Percentiles rank a stretch among this genome's conserved stretches.
phyloP scores from a whole-genome alignment of 345 rosid genomes.

The Eutrema heterophyllum region DNA sequence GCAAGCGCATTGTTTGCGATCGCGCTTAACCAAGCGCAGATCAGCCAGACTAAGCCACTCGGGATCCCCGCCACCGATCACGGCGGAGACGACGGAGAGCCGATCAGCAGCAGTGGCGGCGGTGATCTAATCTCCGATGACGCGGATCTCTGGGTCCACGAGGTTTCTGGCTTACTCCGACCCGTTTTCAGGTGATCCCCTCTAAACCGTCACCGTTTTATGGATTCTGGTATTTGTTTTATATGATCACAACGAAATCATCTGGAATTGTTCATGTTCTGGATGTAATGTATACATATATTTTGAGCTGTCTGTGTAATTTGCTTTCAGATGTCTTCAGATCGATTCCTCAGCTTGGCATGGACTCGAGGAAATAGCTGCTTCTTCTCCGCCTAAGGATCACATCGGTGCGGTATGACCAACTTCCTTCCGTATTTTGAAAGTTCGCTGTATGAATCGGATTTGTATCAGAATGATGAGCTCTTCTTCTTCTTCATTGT shows the following conservation, averaged over 20 bases:
- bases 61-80: constrained; percentile 29
- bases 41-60: constrained; percentile 53
- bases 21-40: constrained; percentile 30
- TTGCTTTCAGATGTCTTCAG: constrained; percentile 53
- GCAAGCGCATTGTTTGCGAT: constrained; percentile 75
- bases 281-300: not conserved
- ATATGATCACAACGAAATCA: not conserved
- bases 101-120: not conserved
- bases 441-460: not conserved
- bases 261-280: not conserved
- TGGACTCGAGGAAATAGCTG: constrained; percentile 84
- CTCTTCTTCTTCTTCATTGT: not conserved
- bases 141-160: constrained; percentile 72
- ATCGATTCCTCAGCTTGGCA: constrained; percentile 71
- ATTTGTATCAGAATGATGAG: not conserved
- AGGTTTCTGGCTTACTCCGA: constrained; percentile 68
- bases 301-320: not conserved
- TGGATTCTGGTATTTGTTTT: not conserved
- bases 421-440: not conserved
- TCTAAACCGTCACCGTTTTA: not conserved
- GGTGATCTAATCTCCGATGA: constrained; percentile 54
- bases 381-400: constrained; percentile 61
- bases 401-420: constrained; percentile 79
- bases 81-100: constrained; percentile 12
- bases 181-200: constrained; percentile 67